Conservation (phyloP, 75 land plant genomes). For the Cryptomeria japonica region DNA sequence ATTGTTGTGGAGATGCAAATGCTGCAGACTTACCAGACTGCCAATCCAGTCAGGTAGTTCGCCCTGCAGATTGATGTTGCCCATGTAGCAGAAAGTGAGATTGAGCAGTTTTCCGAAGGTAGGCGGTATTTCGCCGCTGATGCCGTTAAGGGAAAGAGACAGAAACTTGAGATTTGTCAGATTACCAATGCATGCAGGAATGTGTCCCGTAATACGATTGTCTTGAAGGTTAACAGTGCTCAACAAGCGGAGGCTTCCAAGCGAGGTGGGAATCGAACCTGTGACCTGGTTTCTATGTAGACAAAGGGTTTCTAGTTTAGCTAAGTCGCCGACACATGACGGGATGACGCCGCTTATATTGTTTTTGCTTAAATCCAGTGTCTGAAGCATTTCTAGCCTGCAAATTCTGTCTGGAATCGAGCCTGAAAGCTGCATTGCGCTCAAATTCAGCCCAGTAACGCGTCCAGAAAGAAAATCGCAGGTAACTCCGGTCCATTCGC, state of each 20-base stretch:
- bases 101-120: constrained; percentile 1
- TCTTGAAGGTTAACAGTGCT: constrained; percentile 21
- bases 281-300: constrained; percentile 40
- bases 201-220: constrained; percentile 39
- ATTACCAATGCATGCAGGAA: constrained; percentile 21
- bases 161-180: constrained; percentile 31
- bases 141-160: constrained; percentile 36
- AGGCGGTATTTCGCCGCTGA: constrained; percentile 38
- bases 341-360: constrained; percentile 42
- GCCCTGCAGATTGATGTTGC: constrained; percentile 25
- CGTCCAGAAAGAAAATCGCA: constrained; percentile 43
- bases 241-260: constrained; percentile 29
- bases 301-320: constrained; percentile 31
- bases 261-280: constrained; percentile 32
- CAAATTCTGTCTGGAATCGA: constrained; percentile 34
- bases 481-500: constrained; percentile 58
- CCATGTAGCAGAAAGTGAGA: constrained; percentile 12
- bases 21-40: constrained; percentile 28
- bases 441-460: constrained; percentile 23
- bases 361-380: constrained; percentile 41
- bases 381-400: constrained; percentile 28
- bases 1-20: constrained; percentile 36
- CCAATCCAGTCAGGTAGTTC: constrained; percentile 53
- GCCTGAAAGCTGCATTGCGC: constrained; percentile 20
- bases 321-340: constrained; percentile 34